Evolutionary conservation across 108 stramenopile species (phyloP).

Genomic region (Schizochytrium sp.): DNA sequence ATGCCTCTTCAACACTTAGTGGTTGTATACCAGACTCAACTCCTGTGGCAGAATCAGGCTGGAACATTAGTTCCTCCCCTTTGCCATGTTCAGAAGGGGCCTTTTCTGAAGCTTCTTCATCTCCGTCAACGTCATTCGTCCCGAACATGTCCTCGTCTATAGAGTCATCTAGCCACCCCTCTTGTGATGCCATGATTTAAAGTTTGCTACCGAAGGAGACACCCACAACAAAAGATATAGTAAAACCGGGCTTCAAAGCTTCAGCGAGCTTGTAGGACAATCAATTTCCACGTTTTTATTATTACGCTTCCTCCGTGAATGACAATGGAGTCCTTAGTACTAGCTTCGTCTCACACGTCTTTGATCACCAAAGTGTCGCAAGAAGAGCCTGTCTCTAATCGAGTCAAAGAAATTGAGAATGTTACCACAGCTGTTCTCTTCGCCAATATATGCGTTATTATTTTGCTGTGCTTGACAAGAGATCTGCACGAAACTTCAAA

Average conservation of each 20-base stretch:
- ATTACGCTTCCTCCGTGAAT: too few species aligned
- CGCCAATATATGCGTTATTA: too few species aligned
- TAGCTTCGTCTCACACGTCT: too few species aligned
- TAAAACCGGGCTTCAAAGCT: background rate
- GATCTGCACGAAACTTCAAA: too few species aligned
- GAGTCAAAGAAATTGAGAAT: too few species aligned
- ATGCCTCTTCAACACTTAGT: background rate
- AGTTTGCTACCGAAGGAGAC: background rate
- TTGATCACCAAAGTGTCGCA: too few species aligned
- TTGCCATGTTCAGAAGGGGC: slow-evolving; percentile 21
- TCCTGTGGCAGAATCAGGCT: background rate
- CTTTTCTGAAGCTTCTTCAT: slow-evolving; percentile 8
- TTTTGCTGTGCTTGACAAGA: too few species aligned
- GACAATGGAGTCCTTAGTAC: too few species aligned
- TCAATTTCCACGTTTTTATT: too few species aligned
- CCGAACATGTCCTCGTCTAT: background rate
- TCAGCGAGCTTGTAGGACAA: background rate
- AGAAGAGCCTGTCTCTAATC: too few species aligned
- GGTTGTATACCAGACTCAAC: background rate
- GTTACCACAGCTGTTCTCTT: too few species aligned
- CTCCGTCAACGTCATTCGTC: background rate
- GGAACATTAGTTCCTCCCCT: slow-evolving; percentile 11
- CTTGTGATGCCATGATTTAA: background rate
- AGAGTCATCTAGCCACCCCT: slow-evolving; percentile 1
- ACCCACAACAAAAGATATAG: too few species aligned